Evolutionary conservation across 352 stramenopile genomes (phyloP).

Genomic region (Peronospora tabacina): DNA sequence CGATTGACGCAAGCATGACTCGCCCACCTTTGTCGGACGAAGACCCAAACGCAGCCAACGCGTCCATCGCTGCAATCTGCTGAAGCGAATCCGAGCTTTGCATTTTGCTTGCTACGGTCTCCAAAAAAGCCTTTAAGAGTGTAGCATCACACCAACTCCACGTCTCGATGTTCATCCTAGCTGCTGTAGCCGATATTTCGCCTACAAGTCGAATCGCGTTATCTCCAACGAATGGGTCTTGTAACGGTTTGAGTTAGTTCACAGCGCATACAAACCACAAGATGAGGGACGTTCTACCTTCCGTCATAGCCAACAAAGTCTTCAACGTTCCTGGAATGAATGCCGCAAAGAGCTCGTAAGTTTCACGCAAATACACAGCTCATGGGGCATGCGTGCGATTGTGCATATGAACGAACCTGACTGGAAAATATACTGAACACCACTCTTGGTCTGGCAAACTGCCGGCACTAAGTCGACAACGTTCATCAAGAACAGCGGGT

Average conservation of each 20-base stretch:
- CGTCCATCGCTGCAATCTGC: conserved; percentile 82
- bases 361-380: neutral
- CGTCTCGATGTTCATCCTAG: conserved; percentile 52
- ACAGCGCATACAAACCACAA: neutral
- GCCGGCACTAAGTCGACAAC: conserved; percentile 71
- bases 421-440: conserved; percentile 68
- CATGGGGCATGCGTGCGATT: neutral
- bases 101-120: conserved; percentile 61
- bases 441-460: conserved; percentile 54
- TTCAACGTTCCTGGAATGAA: conserved; percentile 48
- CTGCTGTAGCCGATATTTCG: conserved; percentile 62
- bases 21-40: conserved; percentile 69
- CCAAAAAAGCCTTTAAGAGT: conserved; percentile 72
- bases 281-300: conserved; percentile 32
- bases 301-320: conserved; percentile 48
- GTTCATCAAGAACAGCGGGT: conserved; percentile 80
- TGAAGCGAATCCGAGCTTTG: conserved; percentile 54
- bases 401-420: conserved; percentile 41
- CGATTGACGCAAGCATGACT: neutral
- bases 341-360: conserved; percentile 4
- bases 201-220: conserved; percentile 71
- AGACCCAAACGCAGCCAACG: conserved; percentile 65
- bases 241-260: conserved; percentile 6
- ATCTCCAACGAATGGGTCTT: conserved; percentile 72
- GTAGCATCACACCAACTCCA: conserved; percentile 73